Base-by-base conservation (phyloP, 768 basidiomycete genomes). In the Agaricus subrufescens region DNA sequence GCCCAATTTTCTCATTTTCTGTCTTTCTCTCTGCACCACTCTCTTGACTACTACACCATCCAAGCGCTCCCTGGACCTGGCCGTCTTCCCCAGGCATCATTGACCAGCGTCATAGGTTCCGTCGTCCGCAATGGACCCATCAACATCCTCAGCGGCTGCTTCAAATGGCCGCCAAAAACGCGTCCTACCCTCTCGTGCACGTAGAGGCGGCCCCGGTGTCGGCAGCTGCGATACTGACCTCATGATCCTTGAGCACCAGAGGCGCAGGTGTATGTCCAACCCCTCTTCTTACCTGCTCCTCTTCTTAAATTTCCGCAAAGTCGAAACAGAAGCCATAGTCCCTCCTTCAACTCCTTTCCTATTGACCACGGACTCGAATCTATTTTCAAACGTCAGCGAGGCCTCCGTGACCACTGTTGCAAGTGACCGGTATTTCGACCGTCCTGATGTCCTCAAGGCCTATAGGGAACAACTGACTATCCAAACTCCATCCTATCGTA, bases 231-330 rank as follows among this genome's bases (percentile, higher is more conserved):
- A 91, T 67, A 77, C 86, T 15, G 93, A 95, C 74, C 63, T 84
- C 53, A 85, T 91, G 83, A 89, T 95, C 67, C 70, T 93, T 60
- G 91, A 94, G 62, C 87, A 86, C 60, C 79, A 87, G 63, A 83
- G 84, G 71, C 82, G 83, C 70, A 86, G 84, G 76, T 73, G 93
- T 93, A 67, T 65, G 85, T 79, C 38, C 50, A 47, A 53, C 54
- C 57, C 46, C 53, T 46, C 51, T 37, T 58, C 50, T 52, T 34
- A 34, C 34, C 57, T 54, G 45, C 23, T 56, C 51, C 34, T 38
- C 31, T 57, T 47, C 49, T 57, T 50, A 55, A 57, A 61, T 52
- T 59, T 50, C 50, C 49, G 19, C 6, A n/a, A 37, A 92, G 89
- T 78, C 54, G 90, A 89, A 66, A 85, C 80, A 58, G 83, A 88